Percentiles rank a stretch among this genome's conserved stretches.
These are phyloP conservation scores for Aureobasidium sp. DNA, from an alignment of 2,329 filamentous ascomycete species.

Conservation along the genomic window DNA sequence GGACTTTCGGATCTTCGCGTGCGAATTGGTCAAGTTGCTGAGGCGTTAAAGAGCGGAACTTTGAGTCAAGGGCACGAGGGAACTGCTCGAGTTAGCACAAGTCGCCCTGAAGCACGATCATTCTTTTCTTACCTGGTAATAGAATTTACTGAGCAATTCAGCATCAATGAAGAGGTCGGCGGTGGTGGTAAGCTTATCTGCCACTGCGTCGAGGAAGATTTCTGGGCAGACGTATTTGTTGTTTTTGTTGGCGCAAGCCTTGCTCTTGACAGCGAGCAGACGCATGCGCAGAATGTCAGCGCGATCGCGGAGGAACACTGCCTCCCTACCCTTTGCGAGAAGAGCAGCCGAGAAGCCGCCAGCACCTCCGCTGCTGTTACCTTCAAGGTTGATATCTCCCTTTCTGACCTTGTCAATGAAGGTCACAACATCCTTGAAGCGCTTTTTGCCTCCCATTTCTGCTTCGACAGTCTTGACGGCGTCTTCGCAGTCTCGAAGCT, in stretches of 20 bases:
- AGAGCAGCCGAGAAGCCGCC: slow-evolving; percentile 89
- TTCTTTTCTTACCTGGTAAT: slow-evolving; percentile 59
- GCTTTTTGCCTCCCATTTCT: slow-evolving; percentile 70
- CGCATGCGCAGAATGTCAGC: slow-evolving; percentile 88
- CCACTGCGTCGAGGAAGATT: slow-evolving; percentile 94
- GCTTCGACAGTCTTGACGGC: slow-evolving; percentile 72
- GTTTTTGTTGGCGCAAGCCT: slow-evolving; percentile 73
- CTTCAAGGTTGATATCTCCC: slow-evolving; percentile 78
- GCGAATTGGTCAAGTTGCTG: slow-evolving; percentile 85
- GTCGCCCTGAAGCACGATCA: neutral
- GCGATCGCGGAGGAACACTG: slow-evolving; percentile 86
- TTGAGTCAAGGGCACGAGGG: slow-evolving; percentile 80
- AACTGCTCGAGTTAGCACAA: slow-evolving; percentile 44
- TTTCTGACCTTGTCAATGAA: slow-evolving; percentile 88
- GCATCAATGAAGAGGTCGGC: slow-evolving; percentile 97
- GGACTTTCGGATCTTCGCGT: slow-evolving; percentile 84
- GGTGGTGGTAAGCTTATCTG: slow-evolving; percentile 87
- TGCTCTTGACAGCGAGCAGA: slow-evolving; percentile 77
- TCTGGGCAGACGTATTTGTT: slow-evolving; percentile 98
- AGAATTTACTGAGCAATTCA: slow-evolving; percentile 92
- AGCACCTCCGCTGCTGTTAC: slow-evolving; percentile 66
- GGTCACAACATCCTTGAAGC: slow-evolving; percentile 78
- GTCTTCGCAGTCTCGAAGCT: slow-evolving; percentile 74
- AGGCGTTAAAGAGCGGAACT: slow-evolving; percentile 63
- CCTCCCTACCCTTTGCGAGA: slow-evolving; percentile 72